These are phyloP conservation scores for Pythium coloratum DNA, from an alignment of 352 stramenopile genomes.

Conservation along the genomic window DNA sequence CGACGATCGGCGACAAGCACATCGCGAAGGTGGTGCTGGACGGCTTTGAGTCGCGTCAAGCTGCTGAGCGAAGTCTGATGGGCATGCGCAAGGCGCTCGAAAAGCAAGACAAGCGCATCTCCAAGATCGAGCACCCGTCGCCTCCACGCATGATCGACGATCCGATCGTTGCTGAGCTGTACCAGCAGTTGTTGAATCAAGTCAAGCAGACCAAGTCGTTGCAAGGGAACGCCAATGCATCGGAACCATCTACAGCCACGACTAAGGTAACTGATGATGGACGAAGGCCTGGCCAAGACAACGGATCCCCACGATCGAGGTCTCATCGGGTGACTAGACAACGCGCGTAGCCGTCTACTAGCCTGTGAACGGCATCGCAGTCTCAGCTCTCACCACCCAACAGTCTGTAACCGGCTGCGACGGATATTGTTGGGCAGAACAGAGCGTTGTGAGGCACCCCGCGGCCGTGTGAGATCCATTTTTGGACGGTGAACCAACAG, in stretches of 20 bases:
- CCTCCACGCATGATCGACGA: conserved; percentile 15
- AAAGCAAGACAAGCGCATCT: background rate
- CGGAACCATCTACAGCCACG: background rate
- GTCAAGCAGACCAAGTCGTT: conserved; percentile 10
- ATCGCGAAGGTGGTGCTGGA: conserved; percentile 16
- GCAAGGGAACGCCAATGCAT: background rate
- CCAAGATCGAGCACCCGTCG: conserved; percentile 13
- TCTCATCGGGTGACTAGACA: background rate
- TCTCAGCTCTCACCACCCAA: background rate
- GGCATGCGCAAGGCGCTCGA: conserved; percentile 10
- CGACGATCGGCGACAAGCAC: conserved; percentile 19
- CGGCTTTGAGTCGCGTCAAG: conserved; percentile 20
- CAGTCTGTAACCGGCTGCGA: background rate
- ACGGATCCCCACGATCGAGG: background rate
- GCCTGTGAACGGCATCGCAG: background rate
- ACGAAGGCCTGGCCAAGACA: background rate
- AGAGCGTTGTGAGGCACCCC: background rate
- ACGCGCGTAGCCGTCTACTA: background rate
- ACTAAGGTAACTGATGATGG: background rate
- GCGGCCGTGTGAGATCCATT: conserved; percentile 7
- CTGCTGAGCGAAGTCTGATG: conserved; percentile 9
- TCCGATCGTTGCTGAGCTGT: conserved; percentile 26
- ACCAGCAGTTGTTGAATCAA: conserved; percentile 18
- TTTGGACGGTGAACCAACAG: conserved; percentile 14
- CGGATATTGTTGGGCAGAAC: background rate